A percentile compares a stretch with the other conserved stretches of the same genome.
Evolutionary conservation across 1,139 yeast species (phyloP).

Genomic region (Lodderomyces orthopsilosis): DNA sequence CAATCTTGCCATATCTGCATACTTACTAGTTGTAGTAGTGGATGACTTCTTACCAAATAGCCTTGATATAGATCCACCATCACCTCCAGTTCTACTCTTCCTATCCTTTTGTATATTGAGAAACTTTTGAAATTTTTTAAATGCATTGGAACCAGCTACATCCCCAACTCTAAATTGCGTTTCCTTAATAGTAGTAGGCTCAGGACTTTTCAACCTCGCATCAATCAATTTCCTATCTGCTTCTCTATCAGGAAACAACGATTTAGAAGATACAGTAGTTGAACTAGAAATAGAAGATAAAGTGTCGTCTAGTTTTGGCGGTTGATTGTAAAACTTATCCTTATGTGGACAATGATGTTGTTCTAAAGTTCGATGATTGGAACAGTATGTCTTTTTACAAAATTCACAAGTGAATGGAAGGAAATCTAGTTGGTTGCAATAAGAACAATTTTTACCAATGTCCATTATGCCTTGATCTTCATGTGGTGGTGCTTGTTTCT

Average conservation of each 20-base stretch:
- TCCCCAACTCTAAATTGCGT: conserved; percentile 30
- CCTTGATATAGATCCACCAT: conserved; percentile 15
- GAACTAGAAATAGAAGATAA: conserved; percentile 8
- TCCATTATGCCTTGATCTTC: conserved; percentile 54
- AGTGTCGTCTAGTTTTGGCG: not conserved
- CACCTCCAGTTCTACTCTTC: conserved; percentile 7
- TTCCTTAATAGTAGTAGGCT: conserved; percentile 26
- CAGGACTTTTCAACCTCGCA: conserved; percentile 16
- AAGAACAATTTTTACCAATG: conserved; percentile 65
- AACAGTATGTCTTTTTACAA: conserved; percentile 58
- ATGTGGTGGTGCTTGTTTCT: conserved; percentile 21
- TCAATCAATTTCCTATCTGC: conserved; percentile 33
- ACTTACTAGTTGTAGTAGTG: conserved; percentile 1
- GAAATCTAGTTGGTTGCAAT: conserved; percentile 65
- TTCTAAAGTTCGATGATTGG: conserved; percentile 51
- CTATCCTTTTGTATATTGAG: conserved; percentile 31
- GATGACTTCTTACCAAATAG: conserved; percentile 15
- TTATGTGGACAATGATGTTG: conserved; percentile 44
- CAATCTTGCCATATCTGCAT: conserved; percentile 28
- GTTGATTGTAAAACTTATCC: conserved; percentile 15
- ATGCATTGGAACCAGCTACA: conserved; percentile 34
- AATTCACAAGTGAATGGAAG: conserved; percentile 63
- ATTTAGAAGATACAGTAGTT: conserved; percentile 29
- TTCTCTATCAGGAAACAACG: conserved; percentile 58
- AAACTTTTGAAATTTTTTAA: conserved; percentile 46